Conservation (phyloP, 169 alveolate species). For the Condylostoma magnum region DNA sequence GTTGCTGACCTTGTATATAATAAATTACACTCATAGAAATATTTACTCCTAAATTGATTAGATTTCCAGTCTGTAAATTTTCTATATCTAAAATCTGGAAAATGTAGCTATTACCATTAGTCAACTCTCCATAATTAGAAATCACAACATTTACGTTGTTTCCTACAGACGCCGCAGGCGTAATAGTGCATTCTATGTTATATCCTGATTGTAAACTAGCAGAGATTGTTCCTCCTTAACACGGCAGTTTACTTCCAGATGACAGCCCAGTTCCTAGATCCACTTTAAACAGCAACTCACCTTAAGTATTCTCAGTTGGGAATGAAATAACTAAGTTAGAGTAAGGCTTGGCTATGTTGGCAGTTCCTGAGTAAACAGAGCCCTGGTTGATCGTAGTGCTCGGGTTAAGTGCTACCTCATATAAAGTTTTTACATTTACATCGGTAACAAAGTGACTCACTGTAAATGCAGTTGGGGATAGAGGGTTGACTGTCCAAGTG, state of each 20-base stretch:
- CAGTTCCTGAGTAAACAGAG: constrained; percentile 15
- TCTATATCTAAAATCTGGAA: too few relatives aligned
- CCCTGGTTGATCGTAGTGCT: background rate
- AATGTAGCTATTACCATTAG: too few relatives aligned
- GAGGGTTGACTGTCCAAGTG: background rate
- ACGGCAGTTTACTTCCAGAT: background rate
- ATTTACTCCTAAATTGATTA: too few relatives aligned
- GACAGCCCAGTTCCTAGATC: constrained; percentile 18
- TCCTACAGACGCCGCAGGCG: background rate
- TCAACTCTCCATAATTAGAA: too few relatives aligned
- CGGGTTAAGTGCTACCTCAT: constrained; percentile 14
- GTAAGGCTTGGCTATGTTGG: background rate
- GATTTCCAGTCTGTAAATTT: too few relatives aligned
- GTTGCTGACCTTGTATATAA: too few relatives aligned
- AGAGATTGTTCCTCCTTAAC: constrained; percentile 3
- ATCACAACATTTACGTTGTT: background rate
- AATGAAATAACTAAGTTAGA: constrained; percentile 10
- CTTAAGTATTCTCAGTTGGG: constrained; percentile 1
- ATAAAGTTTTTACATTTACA: background rate
- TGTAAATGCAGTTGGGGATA: background rate
- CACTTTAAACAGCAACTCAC: background rate
- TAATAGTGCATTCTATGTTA: background rate
- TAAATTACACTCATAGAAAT: too few relatives aligned
- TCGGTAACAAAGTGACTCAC: background rate
- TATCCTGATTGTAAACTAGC: background rate